These are phyloP conservation scores for Saccharomycopsis synnaedendra DNA, from an alignment of 805 yeast genomes.

Conservation along the genomic window DNA sequence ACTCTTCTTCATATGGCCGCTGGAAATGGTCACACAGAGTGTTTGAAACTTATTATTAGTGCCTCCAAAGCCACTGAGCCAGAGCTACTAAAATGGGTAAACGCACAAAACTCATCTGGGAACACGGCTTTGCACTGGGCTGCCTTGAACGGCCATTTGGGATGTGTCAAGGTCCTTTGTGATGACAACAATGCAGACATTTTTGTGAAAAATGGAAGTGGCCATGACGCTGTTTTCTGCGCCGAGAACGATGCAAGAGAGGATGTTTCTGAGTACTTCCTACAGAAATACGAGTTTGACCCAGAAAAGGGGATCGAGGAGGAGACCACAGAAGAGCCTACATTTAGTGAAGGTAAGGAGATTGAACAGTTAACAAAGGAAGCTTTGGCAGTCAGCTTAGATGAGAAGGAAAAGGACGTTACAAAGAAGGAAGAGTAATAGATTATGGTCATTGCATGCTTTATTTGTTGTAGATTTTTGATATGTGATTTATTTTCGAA, in stretches of 20 bases:
- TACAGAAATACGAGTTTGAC: conserved; percentile 45
- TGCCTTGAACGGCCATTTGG: conserved; percentile 73
- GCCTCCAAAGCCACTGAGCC: conserved; percentile 18
- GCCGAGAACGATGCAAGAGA: conserved; percentile 73
- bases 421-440: not conserved
- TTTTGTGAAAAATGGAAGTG: conserved; percentile 58
- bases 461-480: no score
- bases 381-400: conserved; percentile 29
- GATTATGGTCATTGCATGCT: no score
- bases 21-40: conserved; percentile 81
- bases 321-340: conserved; percentile 17
- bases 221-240: conserved; percentile 79
- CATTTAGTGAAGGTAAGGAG: conserved; percentile 36
- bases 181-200: conserved; percentile 75
- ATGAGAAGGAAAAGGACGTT: not conserved
- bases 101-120: conserved; percentile 62
- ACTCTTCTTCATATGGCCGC: conserved; percentile 93
- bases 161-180: conserved; percentile 56
- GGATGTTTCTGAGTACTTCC: conserved; percentile 67
- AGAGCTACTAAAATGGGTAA: conserved; percentile 36
- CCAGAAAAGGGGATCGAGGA: conserved; percentile 26
- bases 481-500: no score
- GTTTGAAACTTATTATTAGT: conserved; percentile 46
- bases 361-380: conserved; percentile 38
- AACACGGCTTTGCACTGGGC: conserved; percentile 98